Evolutionary conservation across 305 asterid genomes (phyloP), one percentile per base, ranked within the genome.

Genomic region (Fraxinus sp.): DNA sequence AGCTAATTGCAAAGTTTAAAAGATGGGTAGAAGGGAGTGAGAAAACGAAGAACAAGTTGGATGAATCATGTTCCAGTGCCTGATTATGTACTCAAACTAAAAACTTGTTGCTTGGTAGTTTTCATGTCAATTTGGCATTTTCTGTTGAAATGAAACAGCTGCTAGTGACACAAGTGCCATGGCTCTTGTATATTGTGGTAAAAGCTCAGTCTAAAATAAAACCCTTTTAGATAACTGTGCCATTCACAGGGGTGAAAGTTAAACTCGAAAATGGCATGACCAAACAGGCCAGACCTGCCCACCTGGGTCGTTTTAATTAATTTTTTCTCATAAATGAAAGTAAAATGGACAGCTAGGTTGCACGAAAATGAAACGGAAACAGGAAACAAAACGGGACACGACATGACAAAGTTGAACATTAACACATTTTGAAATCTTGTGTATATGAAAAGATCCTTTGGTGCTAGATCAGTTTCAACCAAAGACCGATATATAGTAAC

Each of bases 1-100:
- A 84, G 80, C 49, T 93, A 30, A 77, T 92, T 2, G 80, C 80
- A 7, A 91, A 91, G 87, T 79, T 93, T 33, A 93, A 85, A 79
- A 91, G 80, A 84, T 92, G 96, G 95, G 87, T 89, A 22, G 93
- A 93, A 66, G 87, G 92, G 37, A 62, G 79, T 82, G 92, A 90
- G 52, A 87, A 80, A 73, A 71, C 7, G 73, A 78, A 75, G 80
- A 76, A 72, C 5, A 77, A 26, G 41, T 43, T 75, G 77, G 83
- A 77, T 37, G 86, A 83, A 11, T 91, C 92, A 46, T 89, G 88
- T 77, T 87, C 93, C 82, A 89, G 92, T 85, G 90, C 68, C 57
- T 90, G 82, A 82, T 78, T 83, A 30, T 82, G 43, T 71, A 30
- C 37, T 66, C 18, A 68, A 68, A 28, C 20, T 24, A 72, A 14